phyloP scores from a whole-genome alignment of 139 green algal species.

The Diplosphaera chodatii region DNA sequence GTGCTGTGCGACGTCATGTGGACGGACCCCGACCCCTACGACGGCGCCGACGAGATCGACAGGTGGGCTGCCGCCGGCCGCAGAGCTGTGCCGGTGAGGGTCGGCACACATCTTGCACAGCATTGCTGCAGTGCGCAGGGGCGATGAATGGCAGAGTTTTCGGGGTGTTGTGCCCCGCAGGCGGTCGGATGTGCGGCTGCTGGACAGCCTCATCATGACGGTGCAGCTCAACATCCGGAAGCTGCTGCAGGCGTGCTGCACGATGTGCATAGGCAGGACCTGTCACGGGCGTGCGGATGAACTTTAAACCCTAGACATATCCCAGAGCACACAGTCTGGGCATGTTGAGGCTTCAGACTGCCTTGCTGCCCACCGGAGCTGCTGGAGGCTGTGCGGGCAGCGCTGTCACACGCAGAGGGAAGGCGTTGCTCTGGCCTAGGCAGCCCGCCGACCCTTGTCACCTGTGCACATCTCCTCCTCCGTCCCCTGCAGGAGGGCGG shows the following conservation, averaged over 20 bases:
- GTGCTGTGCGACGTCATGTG: constrained; percentile 37
- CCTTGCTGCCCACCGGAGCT: too few relatives aligned
- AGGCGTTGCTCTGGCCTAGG: too few relatives aligned
- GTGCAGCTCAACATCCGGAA: constrained; percentile 4
- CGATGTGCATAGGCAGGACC: not conserved
- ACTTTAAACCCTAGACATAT: too few relatives aligned
- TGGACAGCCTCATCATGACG: constrained; percentile 1
- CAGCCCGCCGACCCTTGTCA: too few relatives aligned
- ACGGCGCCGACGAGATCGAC: constrained; percentile 28
- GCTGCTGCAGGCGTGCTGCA: not conserved
- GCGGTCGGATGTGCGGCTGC: not conserved
- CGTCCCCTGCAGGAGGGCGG: not conserved
- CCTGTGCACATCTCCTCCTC: not conserved
- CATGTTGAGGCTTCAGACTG: too few relatives aligned
- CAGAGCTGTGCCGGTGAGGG: too few relatives aligned
- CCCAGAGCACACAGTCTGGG: too few relatives aligned
- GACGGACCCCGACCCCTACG: constrained; percentile 26
- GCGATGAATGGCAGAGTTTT: too few relatives aligned
- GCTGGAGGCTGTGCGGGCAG: too few relatives aligned
- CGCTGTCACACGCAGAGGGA: too few relatives aligned
- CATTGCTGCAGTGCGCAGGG: too few relatives aligned
- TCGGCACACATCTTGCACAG: too few relatives aligned
- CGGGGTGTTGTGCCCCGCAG: not conserved
- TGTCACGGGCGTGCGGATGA: not conserved
- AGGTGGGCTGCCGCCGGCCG: not conserved